Evolutionary conservation across 2,329 filamentous ascomycete species (phyloP).

Genomic region (Neopestalotiopsis clavispora): DNA sequence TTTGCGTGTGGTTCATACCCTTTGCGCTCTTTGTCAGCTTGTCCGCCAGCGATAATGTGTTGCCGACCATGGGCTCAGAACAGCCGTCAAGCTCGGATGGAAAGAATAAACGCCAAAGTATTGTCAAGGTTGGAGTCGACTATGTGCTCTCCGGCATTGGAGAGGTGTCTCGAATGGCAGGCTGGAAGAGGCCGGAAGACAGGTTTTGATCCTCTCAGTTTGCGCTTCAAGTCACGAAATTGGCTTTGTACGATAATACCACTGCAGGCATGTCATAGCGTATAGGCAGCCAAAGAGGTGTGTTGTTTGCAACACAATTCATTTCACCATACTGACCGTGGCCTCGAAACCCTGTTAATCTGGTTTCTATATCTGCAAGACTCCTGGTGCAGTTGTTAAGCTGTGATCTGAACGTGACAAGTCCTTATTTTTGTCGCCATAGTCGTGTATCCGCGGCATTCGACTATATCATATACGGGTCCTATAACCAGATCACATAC

Average conservation of each 20-base stretch:
- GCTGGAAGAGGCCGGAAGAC: constrained; percentile 46
- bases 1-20: constrained; percentile 96
- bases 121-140: constrained; percentile 71
- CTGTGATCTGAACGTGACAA: not conserved
- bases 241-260: constrained; percentile 18
- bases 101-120: constrained; percentile 62
- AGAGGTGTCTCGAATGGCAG: constrained; percentile 45
- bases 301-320: not conserved
- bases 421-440: not conserved
- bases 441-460: not conserved
- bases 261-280: not conserved
- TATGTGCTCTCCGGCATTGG: constrained; percentile 57
- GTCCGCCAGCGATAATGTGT: constrained; percentile 91
- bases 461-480: not conserved
- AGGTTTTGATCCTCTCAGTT: constrained; percentile 33
- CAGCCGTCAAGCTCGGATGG: constrained; percentile 52
- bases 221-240: constrained; percentile 16
- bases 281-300: constrained; percentile 7
- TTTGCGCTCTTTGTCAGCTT: constrained; percentile 95
- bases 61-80: constrained; percentile 89
- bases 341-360: not conserved
- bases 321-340: not conserved
- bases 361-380: not conserved
- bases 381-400: not conserved
- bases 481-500: too few species aligned